A percentile compares a stretch with the other conserved stretches of the same genome.
Conservation (phyloP, 305 asterid genomes). For the Striga hermonthica region DNA sequence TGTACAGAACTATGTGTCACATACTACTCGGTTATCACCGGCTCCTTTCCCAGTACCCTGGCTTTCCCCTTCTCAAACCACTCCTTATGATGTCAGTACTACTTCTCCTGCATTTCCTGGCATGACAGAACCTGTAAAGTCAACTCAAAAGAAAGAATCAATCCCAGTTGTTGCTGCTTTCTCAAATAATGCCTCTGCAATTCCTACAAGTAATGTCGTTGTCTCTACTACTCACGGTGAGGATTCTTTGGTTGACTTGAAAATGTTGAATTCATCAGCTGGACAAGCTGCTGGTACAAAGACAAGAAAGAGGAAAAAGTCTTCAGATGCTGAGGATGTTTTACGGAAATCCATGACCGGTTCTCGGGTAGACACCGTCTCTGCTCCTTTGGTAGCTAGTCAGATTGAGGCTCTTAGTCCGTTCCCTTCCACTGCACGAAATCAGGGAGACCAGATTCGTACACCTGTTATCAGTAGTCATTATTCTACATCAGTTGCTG, state of each 20-base stretch:
- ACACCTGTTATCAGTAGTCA: conserved; percentile 42
- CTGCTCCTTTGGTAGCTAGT: conserved; percentile 41
- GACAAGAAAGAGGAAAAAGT: conserved; percentile 76
- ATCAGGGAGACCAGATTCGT: conserved; percentile 42
- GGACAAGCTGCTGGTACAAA: conserved; percentile 50
- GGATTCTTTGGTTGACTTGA: conserved; percentile 46
- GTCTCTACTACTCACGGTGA: conserved; percentile 40
- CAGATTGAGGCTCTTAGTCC: conserved; percentile 45
- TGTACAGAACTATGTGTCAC: conserved; percentile 46
- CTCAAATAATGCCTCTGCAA: conserved; percentile 38
- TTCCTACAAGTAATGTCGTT: conserved; percentile 46
- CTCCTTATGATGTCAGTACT: conserved; percentile 45
- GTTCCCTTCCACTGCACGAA: conserved; percentile 44
- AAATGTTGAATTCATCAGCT: conserved; percentile 46
- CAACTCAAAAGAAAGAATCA: conserved; percentile 52
- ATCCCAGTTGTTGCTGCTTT: conserved; percentile 43
- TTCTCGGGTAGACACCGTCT: conserved; percentile 42
- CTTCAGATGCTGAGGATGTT: conserved; percentile 54
- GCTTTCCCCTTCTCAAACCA: conserved; percentile 72
- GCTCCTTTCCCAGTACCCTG: conserved; percentile 61
- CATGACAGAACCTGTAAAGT: conserved; percentile 58
- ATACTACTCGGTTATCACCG: conserved; percentile 53
- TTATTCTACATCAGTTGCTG: conserved; percentile 68
- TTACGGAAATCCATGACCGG: conserved; percentile 39
- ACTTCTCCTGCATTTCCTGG: conserved; percentile 51